phyloP scores from a whole-genome alignment of 371 early-diverging fungal species.

The Circinella minor region DNA sequence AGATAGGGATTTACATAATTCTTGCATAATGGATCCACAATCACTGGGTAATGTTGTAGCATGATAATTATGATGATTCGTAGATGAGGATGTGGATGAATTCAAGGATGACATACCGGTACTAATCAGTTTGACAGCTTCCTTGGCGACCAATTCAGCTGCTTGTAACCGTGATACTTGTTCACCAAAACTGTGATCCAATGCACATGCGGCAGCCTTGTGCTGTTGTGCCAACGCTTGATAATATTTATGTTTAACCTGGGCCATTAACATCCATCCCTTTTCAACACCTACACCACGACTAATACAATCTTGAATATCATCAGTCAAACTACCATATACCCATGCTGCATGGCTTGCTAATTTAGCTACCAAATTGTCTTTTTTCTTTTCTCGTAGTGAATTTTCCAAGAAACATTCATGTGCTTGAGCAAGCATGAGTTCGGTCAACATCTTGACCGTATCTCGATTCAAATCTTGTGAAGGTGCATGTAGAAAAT shows the following conservation, averaged over 20 bases:
- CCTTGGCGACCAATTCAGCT: constrained; percentile 85
- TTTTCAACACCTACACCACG: constrained; percentile 64
- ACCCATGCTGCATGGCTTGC: constrained; percentile 84
- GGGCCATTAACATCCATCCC: constrained; percentile 69
- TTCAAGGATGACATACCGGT: background rate
- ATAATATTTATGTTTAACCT: constrained; percentile 89
- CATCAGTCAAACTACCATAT: constrained; percentile 75
- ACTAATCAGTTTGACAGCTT: constrained; percentile 69
- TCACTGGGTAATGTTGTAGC: constrained; percentile 43
- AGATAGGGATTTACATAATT: constrained; percentile 63
- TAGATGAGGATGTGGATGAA: background rate
- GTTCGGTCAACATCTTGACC: constrained; percentile 78
- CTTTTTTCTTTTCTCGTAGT: constrained; percentile 84
- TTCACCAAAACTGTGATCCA: constrained; percentile 86
- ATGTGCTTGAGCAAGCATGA: constrained; percentile 96
- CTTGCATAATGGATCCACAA: constrained; percentile 63
- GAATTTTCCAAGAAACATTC: constrained; percentile 92
- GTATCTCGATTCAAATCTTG: constrained; percentile 89
- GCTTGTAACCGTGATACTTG: constrained; percentile 75
- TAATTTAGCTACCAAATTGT: constrained; percentile 84
- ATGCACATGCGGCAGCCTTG: constrained; percentile 75
- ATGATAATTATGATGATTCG: too few relatives aligned
- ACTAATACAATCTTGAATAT: constrained; percentile 59
- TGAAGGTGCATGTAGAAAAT: constrained; percentile 95
- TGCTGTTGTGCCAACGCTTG: constrained; percentile 84